Conservation (phyloP, 208 protist species). For the Trichomonas tenax region DNA sequence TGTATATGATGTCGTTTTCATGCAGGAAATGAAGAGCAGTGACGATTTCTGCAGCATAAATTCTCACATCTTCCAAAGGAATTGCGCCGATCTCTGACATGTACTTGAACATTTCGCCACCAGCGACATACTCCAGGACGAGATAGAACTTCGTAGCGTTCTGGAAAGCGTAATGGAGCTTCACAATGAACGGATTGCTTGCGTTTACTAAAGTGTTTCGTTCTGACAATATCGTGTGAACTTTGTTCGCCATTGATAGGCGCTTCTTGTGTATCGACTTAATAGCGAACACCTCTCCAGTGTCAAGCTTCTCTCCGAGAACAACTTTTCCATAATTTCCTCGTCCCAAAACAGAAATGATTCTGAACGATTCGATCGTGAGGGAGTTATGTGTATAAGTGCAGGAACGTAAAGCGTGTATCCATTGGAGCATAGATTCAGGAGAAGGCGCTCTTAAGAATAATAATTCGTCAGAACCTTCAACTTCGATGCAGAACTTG, state of each 20-base stretch:
- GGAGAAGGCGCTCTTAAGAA: not conserved
- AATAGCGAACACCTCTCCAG: not conserved
- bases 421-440: not conserved
- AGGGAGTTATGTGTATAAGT: not conserved
- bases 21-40: not conserved
- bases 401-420: not conserved
- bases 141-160: not conserved
- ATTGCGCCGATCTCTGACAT: not conserved
- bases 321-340: constrained; percentile 6
- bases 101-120: not conserved
- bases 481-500: not conserved
- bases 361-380: not conserved
- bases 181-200: not conserved
- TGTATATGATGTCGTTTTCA: constrained; percentile 19
- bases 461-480: not conserved
- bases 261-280: not conserved
- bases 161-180: not conserved
- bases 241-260: not conserved
- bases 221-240: not conserved
- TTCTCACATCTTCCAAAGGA: not conserved
- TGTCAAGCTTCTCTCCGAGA: not conserved
- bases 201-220: not conserved
- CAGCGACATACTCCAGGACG: not conserved
- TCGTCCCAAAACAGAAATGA: not conserved
- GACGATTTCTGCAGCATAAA: not conserved